Evolutionary conservation across 306 rosid species (phyloP).

Genomic region (Cicer arietinum): DNA sequence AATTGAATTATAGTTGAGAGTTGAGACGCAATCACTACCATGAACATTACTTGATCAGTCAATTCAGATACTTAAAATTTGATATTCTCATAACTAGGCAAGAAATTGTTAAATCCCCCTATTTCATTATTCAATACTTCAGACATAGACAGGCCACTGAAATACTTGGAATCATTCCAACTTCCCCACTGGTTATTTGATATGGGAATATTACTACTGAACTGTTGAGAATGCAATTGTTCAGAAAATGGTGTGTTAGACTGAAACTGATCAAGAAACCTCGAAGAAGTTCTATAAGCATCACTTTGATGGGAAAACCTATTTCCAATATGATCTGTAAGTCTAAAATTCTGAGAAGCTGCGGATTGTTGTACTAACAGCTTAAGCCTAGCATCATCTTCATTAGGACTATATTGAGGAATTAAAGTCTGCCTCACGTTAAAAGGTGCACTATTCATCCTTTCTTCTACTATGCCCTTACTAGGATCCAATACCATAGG

Average conservation of each 20-base stretch:
- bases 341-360: constrained; percentile 47
- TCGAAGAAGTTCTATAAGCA: constrained; percentile 46
- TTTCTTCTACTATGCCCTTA: constrained; percentile 41
- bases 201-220: constrained; percentile 37
- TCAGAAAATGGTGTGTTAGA: constrained; percentile 48
- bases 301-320: constrained; percentile 48
- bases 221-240: constrained; percentile 51
- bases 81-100: constrained; percentile 47
- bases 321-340: constrained; percentile 45
- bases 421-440: constrained; percentile 40
- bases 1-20: constrained; percentile 34
- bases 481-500: constrained; percentile 42
- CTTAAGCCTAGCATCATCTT: constrained; percentile 48
- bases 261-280: constrained; percentile 52
- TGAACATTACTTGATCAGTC: constrained; percentile 38
- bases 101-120: constrained; percentile 44
- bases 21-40: constrained; percentile 29
- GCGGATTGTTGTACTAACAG: constrained; percentile 48
- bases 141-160: constrained; percentile 47
- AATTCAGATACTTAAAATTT: constrained; percentile 45
- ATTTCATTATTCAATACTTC: constrained; percentile 51
- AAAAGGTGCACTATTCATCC: constrained; percentile 46
- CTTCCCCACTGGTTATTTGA: constrained; percentile 51
- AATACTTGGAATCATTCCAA: constrained; percentile 53
- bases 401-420: constrained; percentile 46